Percentiles rank a stretch among this genome's conserved stretches.
These are phyloP conservation scores for Daldinia vernicosa DNA, from an alignment of 495 filamentous ascomycete genomes.

Conservation along the genomic window DNA sequence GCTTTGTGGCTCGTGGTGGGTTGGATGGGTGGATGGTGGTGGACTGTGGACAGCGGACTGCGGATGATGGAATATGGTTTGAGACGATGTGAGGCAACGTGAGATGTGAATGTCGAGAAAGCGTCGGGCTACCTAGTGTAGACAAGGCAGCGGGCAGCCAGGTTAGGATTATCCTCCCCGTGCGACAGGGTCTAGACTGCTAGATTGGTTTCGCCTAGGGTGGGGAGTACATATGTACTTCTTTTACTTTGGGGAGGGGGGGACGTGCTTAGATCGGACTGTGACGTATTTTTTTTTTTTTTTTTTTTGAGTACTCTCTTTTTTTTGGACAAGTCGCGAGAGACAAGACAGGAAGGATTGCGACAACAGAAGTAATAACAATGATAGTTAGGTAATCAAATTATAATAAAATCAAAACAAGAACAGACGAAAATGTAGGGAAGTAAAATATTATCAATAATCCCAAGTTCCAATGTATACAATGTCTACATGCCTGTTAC, in stretches of 20 bases:
- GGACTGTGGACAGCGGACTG: not conserved
- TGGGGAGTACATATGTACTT: not conserved
- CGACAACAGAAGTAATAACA: not conserved
- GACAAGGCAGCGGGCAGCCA: slow-evolving; percentile 37
- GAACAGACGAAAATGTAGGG: not conserved
- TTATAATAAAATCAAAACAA: not conserved
- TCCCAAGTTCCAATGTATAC: not conserved
- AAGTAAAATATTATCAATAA: not conserved
- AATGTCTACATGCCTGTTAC: not conserved
- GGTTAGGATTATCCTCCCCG: slow-evolving; percentile 30
- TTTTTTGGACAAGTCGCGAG: not conserved
- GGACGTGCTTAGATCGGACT: slow-evolving; percentile 7
- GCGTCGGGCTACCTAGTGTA: slow-evolving; percentile 33
- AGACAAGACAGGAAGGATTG: not conserved
- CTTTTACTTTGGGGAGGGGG: not conserved
- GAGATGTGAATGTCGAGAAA: slow-evolving; percentile 29
- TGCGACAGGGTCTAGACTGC: slow-evolving; percentile 37
- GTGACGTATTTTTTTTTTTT: slow-evolving; percentile 23
- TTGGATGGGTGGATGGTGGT: slow-evolving; percentile 15
- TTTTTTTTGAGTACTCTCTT: too few species aligned
- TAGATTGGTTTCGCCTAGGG: slow-evolving; percentile 16
- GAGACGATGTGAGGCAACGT: slow-evolving; percentile 29
- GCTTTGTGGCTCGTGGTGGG: slow-evolving; percentile 39
- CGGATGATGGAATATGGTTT: slow-evolving; percentile 6
- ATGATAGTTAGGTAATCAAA: not conserved